These are phyloP conservation scores for Ballota nigra DNA, from an alignment of 257 asterid species.

Conservation along the genomic window DNA sequence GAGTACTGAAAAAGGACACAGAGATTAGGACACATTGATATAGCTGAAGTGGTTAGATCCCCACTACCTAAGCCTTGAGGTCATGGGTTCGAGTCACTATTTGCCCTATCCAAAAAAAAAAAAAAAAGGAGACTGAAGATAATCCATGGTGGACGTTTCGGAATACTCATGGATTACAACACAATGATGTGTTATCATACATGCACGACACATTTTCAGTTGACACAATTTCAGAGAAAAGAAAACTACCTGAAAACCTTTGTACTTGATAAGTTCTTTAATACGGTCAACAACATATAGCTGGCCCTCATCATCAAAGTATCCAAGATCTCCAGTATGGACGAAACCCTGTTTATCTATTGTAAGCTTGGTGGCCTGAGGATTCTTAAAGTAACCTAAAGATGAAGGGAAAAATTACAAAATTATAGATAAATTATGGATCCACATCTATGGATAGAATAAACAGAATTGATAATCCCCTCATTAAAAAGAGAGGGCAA, in stretches of 20 bases:
- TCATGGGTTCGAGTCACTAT: no score
- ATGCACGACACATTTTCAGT: no score
- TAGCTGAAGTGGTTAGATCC: no score
- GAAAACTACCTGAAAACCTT: slow-evolving; percentile 77
- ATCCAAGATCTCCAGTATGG: slow-evolving; percentile 96
- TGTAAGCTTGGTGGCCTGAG: slow-evolving; percentile 75
- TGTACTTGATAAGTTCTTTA: slow-evolving; percentile 91
- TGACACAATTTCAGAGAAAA: neutral
- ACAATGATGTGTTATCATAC: no score
- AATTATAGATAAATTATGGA: neutral
- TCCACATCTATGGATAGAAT: slow-evolving; percentile 5
- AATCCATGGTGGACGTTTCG: neutral
- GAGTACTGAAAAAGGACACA: neutral
- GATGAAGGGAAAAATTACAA: neutral
- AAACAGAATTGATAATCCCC: neutral
- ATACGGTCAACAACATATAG: slow-evolving; percentile 89
- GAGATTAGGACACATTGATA: no score
- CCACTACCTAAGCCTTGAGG: no score
- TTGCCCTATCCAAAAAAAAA: no score
- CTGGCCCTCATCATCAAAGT: slow-evolving; percentile 80
- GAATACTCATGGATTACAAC: no score
- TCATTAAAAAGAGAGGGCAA: neutral
- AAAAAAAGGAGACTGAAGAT: neutral
- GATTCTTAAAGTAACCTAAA: slow-evolving; percentile 80
- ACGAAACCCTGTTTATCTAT: slow-evolving; percentile 95